Base-by-base conservation (phyloP, 2,329 filamentous ascomycete species). In the Beauveria sp. region DNA sequence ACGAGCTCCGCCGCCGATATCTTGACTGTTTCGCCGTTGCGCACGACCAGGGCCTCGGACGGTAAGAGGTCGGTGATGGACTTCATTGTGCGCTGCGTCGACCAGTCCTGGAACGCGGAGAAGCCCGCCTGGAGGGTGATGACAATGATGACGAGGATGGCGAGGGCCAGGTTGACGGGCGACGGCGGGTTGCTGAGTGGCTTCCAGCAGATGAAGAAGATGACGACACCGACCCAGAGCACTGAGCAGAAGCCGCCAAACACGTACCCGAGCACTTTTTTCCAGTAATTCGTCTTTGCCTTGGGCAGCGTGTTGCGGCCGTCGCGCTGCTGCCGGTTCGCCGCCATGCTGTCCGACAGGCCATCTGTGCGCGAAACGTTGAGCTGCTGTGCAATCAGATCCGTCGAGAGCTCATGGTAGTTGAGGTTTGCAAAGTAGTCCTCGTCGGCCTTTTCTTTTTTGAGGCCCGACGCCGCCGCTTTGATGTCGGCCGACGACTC, bases 191-290 rank as follows among this genome's bases (percentile, higher is more conserved):
- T 67, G 65, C 77, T 77, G 52, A 80, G 69, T n/a, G 78, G 78
- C 20, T 68, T 65, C 78, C 78, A 80, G 67, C 77, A 79, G 63
- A 80, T 66, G 65, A 79, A 79, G 71, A 79, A 79, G 66, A 79
- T 71, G 64, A 79, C 71, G 54, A 77, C 76, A 20, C 76, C 78
- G 42, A 79, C 66, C 77, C 77, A 79, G 14, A 79, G 71, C 24
- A 79, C 71, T 0, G 77, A 78, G 54, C 77, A 79, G 67, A 79
- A 79, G 50, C 78, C 78, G 42, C 77, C 77, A 66, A 79, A 79
- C 61, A 79, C 63, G 63, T 79, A 80, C 5, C 66, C 63, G 8
- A 78, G 65, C 1, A 77, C 68, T 63, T 77, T 76, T 64, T 73
- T 75, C 61, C 69, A 63, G 65, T 79, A 77, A 67, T 78, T 78